Percentiles rank a stretch among this genome's conserved stretches.
phyloP scores from a whole-genome alignment of 306 rosid species.

The Malus sylvestris region DNA sequence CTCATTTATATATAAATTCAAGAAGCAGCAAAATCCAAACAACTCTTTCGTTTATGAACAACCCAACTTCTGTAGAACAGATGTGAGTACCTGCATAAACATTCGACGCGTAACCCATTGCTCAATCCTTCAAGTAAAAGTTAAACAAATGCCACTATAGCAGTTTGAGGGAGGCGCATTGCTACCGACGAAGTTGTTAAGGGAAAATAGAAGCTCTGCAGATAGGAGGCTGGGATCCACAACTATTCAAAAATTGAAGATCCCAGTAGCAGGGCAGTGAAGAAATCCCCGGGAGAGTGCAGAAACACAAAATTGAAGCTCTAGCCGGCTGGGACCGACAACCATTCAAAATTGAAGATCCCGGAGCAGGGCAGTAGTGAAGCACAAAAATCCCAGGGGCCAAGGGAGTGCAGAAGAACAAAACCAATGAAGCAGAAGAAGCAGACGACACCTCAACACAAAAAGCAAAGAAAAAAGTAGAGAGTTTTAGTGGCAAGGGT shows the following conservation, averaged over 20 bases:
- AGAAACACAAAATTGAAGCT: slow-evolving; percentile 60
- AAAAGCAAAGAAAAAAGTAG: slow-evolving; percentile 35
- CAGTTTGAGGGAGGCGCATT: slow-evolving; percentile 45
- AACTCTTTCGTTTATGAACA: background rate
- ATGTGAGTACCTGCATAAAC: slow-evolving; percentile 6
- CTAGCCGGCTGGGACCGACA: slow-evolving; percentile 65
- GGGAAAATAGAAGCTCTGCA: slow-evolving; percentile 47
- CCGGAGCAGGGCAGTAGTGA: slow-evolving; percentile 54
- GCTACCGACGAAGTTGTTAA: slow-evolving; percentile 44
- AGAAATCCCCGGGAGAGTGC: slow-evolving; percentile 45
- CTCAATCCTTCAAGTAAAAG: slow-evolving; percentile 3
- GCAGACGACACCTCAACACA: slow-evolving; percentile 71
- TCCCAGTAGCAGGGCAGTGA: slow-evolving; percentile 54
- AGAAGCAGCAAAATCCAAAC: background rate
- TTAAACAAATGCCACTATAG: slow-evolving; percentile 35
- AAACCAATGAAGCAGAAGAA: slow-evolving; percentile 67
- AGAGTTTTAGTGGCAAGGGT: slow-evolving; percentile 30
- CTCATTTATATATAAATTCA: background rate
- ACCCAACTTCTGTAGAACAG: slow-evolving; percentile 56
- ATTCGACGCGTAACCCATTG: slow-evolving; percentile 32
- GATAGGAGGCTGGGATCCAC: slow-evolving; percentile 56
- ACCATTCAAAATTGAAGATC: slow-evolving; percentile 63
- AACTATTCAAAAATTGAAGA: slow-evolving; percentile 58
- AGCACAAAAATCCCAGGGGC: slow-evolving; percentile 43
- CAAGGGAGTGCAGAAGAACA: slow-evolving; percentile 53